These are phyloP conservation scores for Fusarium buharicum DNA, from an alignment of 2,329 filamentous ascomycete species.

Conservation along the genomic window DNA sequence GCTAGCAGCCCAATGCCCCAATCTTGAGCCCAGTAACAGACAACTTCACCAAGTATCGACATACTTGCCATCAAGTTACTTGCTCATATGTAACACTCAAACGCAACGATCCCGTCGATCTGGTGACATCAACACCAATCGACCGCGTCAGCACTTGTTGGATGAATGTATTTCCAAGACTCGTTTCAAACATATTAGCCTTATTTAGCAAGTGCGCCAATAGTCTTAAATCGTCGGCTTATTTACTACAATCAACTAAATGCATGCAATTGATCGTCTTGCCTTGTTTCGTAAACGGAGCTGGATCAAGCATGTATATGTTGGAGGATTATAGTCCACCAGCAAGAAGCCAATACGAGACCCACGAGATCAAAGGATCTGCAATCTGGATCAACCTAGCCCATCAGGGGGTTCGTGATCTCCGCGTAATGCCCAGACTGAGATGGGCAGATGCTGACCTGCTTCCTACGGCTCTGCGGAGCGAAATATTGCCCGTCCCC, in stretches of 20 bases:
- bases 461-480: neutral
- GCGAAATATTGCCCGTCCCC: neutral
- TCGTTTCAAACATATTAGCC: neutral
- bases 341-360: conserved; percentile 22
- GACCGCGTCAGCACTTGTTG: neutral
- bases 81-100: neutral
- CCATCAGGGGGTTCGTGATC: conserved; percentile 2
- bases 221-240: conserved; percentile 1
- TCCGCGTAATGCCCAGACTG: conserved; percentile 3
- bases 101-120: neutral
- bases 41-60: too few relatives aligned
- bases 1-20: too few relatives aligned
- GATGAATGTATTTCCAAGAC: neutral
- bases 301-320: neutral
- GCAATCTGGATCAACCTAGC: conserved; percentile 31
- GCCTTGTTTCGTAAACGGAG: neutral
- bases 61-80: too few relatives aligned
- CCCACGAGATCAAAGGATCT: conserved; percentile 26
- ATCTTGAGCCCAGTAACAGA: too few relatives aligned
- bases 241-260: neutral
- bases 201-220: neutral
- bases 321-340: conserved; percentile 13
- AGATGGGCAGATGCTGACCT: conserved; percentile 17
- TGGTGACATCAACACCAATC: neutral
- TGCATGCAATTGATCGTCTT: conserved; percentile 10